Conservation (phyloP, 148 eudicot genomes). For the Amaranthus hypochondriacus region DNA sequence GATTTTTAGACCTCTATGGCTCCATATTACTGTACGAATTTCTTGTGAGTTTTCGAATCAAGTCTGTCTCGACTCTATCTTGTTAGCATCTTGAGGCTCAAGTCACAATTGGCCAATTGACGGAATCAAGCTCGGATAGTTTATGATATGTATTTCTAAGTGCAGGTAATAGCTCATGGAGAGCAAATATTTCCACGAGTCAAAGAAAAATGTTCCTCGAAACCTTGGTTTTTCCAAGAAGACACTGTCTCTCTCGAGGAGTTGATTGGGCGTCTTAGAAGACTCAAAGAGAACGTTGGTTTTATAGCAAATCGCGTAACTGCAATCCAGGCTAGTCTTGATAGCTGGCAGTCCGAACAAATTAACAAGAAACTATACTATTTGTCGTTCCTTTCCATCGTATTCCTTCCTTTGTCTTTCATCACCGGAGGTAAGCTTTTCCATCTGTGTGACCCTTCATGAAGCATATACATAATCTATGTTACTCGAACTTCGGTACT, state of each 20-base stretch:
- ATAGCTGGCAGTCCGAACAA: slow-evolving; percentile 96
- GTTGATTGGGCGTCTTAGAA: slow-evolving; percentile 68
- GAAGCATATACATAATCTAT: neutral
- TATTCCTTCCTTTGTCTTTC: slow-evolving; percentile 86
- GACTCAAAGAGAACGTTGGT: slow-evolving; percentile 92
- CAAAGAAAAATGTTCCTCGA: slow-evolving; percentile 72
- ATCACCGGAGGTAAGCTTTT: slow-evolving; percentile 75
- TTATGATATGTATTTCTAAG: slow-evolving; percentile 1
- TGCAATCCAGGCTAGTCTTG: slow-evolving; percentile 90
- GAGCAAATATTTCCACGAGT: slow-evolving; percentile 97
- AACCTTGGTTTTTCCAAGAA: slow-evolving; percentile 69
- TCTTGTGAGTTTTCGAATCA: no score
- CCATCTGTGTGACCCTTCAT: neutral
- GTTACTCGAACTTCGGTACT: no score
- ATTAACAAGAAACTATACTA: slow-evolving; percentile 85
- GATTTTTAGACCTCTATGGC: no score
- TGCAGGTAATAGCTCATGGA: slow-evolving; percentile 84
- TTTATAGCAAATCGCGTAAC: slow-evolving; percentile 90
- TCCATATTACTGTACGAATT: no score
- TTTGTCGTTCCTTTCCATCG: slow-evolving; percentile 82
- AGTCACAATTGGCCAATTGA: no score
- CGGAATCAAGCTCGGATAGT: neutral
- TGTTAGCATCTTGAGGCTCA: neutral
- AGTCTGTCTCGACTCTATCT: no score
- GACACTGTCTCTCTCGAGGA: slow-evolving; percentile 75